Evolutionary conservation across 2,329 filamentous ascomycete species (phyloP).

Genomic region (Penicillium palitans): DNA sequence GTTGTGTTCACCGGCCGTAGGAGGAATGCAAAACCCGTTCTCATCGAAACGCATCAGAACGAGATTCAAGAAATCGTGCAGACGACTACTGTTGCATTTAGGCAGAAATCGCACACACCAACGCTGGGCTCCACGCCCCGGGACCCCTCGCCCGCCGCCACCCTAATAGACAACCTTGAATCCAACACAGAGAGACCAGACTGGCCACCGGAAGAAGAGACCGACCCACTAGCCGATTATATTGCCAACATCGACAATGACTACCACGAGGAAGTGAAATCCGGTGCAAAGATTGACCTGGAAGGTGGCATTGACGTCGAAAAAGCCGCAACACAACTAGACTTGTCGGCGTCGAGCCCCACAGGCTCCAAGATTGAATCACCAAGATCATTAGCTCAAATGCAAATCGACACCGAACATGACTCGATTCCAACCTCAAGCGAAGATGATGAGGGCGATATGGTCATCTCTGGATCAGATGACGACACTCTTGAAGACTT

Average conservation of each 20-base stretch:
- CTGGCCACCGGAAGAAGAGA: constrained; percentile 52
- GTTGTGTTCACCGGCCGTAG: constrained; percentile 42
- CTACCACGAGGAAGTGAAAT: constrained; percentile 21
- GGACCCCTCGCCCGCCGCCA: background rate
- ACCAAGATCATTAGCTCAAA: constrained; percentile 14
- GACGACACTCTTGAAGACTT: constrained; percentile 31
- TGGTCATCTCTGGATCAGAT: constrained; percentile 12
- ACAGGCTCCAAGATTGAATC: background rate
- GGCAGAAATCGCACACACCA: background rate
- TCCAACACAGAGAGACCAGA: constrained; percentile 7
- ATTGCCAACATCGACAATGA: constrained; percentile 41
- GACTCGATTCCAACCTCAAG: constrained; percentile 9
- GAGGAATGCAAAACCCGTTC: constrained; percentile 16
- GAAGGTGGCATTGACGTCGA: constrained; percentile 12
- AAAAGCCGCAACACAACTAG: constrained; percentile 2
- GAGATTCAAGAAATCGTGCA: constrained; percentile 16
- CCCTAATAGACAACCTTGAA: background rate
- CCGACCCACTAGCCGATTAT: constrained; percentile 40
- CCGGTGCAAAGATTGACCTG: background rate
- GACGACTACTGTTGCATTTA: background rate
- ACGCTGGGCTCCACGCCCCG: background rate
- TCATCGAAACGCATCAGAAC: constrained; percentile 17
- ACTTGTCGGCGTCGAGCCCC: background rate
- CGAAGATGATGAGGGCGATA: constrained; percentile 17
- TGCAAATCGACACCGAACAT: constrained; percentile 17